Evolutionary conservation across 2,329 filamentous ascomycete genomes (phyloP).

Genomic region (Verticillium dahliae): DNA sequence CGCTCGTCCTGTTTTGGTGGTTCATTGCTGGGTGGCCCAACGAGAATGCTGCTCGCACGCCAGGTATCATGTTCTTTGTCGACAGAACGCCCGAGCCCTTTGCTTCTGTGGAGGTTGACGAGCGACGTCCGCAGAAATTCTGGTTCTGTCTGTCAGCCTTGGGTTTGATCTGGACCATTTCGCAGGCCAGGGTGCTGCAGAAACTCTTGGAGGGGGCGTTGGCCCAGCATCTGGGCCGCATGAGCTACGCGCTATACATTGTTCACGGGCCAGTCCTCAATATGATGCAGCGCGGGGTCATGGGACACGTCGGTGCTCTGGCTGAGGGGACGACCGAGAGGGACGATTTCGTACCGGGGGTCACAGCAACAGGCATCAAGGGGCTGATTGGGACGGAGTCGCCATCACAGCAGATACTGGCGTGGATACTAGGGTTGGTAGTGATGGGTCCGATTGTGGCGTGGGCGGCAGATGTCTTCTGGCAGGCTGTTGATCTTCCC

Average conservation of each 20-base stretch:
- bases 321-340: neutral
- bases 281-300: neutral
- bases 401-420: neutral
- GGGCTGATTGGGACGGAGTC: neutral
- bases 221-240: conserved; percentile 55
- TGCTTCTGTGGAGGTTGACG: neutral
- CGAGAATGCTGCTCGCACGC: neutral
- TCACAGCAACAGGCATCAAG: neutral
- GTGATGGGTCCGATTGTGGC: neutral
- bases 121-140: neutral
- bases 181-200: conserved; percentile 32
- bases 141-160: conserved; percentile 4
- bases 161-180: conserved; percentile 1
- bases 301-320: neutral
- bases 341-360: neutral
- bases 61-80: neutral
- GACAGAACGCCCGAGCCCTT: neutral
- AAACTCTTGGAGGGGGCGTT: conserved; percentile 51
- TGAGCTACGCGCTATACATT: conserved; percentile 58
- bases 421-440: neutral
- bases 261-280: conserved; percentile 55
- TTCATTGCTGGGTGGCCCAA: conserved; percentile 4
- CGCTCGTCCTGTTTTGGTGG: neutral
- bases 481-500: neutral
- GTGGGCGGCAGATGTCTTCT: neutral